Conservation (phyloP, 169 alveolate species). For the Plasmodium inui region DNA sequence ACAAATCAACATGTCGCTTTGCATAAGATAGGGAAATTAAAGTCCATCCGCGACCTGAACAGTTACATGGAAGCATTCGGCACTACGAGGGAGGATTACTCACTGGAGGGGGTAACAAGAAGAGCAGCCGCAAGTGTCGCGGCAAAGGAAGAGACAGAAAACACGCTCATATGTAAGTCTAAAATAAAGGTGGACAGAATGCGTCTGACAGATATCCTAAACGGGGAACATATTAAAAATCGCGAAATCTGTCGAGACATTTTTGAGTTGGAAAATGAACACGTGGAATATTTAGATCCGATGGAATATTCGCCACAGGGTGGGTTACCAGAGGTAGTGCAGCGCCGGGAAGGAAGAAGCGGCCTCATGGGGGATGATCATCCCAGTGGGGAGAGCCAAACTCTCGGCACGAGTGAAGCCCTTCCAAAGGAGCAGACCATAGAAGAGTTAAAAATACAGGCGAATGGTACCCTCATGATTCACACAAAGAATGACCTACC, state of each 20-base stretch:
- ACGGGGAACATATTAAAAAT: conserved; percentile 27
- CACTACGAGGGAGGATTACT: neutral
- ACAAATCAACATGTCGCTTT: neutral
- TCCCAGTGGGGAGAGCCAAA: neutral
- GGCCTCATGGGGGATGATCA: neutral
- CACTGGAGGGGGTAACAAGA: neutral
- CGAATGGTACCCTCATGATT: neutral
- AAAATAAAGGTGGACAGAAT: conserved; percentile 34
- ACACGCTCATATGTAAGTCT: conserved; percentile 19
- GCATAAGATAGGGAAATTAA: conserved; percentile 26
- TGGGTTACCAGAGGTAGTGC: neutral
- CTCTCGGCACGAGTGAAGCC: neutral
- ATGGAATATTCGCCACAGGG: neutral
- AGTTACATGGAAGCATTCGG: neutral
- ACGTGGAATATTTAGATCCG: conserved; percentile 40
- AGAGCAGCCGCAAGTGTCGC: neutral
- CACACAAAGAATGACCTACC: conserved; percentile 21
- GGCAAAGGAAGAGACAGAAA: neutral
- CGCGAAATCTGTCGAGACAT: conserved; percentile 11
- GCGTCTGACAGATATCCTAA: conserved; percentile 44
- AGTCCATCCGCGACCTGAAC: neutral
- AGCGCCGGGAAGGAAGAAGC: neutral
- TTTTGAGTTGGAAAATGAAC: conserved; percentile 54
- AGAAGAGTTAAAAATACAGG: neutral
- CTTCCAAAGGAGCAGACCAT: neutral